Conservation (phyloP, 108 stramenopile species). For the Fistulifera solaris region DNA sequence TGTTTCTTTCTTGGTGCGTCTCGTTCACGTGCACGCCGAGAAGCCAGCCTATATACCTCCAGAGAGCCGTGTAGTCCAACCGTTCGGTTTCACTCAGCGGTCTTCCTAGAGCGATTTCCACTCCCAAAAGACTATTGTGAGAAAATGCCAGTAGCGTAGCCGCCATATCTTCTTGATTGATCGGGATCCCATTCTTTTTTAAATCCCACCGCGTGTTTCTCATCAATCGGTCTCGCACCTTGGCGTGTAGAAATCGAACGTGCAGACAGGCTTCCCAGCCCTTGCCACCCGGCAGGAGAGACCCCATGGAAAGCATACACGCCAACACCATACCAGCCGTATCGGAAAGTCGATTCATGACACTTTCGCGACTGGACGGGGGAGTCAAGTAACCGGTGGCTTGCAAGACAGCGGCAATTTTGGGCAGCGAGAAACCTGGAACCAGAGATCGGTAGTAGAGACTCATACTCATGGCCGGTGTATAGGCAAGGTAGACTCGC, state of each 20-base stretch:
- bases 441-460: constrained; percentile 64
- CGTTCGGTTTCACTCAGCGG: constrained; percentile 35
- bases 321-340: constrained; percentile 47
- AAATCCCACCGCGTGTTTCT: constrained; percentile 37
- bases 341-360: constrained; percentile 52
- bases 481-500: constrained; percentile 59
- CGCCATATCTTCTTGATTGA: constrained; percentile 83
- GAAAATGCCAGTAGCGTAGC: constrained; percentile 74
- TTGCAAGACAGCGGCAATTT: constrained; percentile 58
- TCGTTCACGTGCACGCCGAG: constrained; percentile 52
- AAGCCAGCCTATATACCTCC: constrained; percentile 82
- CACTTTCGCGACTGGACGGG: constrained; percentile 25
- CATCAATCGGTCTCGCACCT: constrained; percentile 54
- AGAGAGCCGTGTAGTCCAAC: constrained; percentile 67
- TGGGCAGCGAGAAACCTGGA: constrained; percentile 70
- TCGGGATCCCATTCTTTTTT: constrained; percentile 51
- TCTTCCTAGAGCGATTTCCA: constrained; percentile 48
- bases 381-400: constrained; percentile 63
- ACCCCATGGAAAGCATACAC: constrained; percentile 21
- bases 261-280: constrained; percentile 66
- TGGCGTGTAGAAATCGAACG: constrained; percentile 74
- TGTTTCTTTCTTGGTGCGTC: neutral
- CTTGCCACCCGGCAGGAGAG: constrained; percentile 39
- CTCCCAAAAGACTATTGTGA: constrained; percentile 56
- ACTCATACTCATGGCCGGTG: constrained; percentile 38